Percentiles rank a stretch among this genome's conserved stretches.
Conservation (phyloP, 176 grass and related monocot species). For the Musa troglodytarum region DNA sequence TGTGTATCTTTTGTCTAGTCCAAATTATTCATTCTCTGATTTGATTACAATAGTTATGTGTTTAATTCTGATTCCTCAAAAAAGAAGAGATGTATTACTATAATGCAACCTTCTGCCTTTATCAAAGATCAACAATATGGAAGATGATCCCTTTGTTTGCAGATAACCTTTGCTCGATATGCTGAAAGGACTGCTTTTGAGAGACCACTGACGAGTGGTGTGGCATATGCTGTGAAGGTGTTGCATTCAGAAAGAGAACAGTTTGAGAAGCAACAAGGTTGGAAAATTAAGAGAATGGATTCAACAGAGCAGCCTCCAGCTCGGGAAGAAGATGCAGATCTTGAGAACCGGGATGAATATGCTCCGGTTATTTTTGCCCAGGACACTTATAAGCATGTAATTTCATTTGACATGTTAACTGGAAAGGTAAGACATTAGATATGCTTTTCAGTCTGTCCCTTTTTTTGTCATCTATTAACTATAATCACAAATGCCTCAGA, state of each 20-base stretch:
- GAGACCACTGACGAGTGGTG: slow-evolving; percentile 91
- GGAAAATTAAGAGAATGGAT: slow-evolving; percentile 96
- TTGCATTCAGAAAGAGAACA: slow-evolving; percentile 66
- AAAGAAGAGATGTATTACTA: too few species aligned
- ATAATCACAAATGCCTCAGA: background rate
- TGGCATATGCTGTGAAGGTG: slow-evolving; percentile 86
- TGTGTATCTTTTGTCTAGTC: background rate
- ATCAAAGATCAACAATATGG: background rate
- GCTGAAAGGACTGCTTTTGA: slow-evolving; percentile 97
- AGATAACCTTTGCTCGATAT: slow-evolving; percentile 85
- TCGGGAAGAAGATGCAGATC: slow-evolving; percentile 30
- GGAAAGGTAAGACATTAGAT: slow-evolving; percentile 41
- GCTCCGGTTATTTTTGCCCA: slow-evolving; percentile 97
- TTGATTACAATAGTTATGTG: background rate
- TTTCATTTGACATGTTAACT: slow-evolving; percentile 93
- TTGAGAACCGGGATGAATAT: slow-evolving; percentile 76
- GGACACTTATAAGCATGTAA: slow-evolving; percentile 84
- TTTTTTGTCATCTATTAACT: background rate
- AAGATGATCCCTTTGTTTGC: slow-evolving; percentile 10
- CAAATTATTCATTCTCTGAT: background rate
- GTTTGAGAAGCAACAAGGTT: slow-evolving; percentile 84
- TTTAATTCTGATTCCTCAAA: background rate
- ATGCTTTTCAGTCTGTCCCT: background rate
- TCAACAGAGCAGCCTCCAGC: slow-evolving; percentile 47
- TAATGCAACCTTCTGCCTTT: too few species aligned